These are phyloP conservation scores for Lepiota brunneoincarnata DNA, from an alignment of 768 basidiomycete genomes.

Conservation along the genomic window DNA sequence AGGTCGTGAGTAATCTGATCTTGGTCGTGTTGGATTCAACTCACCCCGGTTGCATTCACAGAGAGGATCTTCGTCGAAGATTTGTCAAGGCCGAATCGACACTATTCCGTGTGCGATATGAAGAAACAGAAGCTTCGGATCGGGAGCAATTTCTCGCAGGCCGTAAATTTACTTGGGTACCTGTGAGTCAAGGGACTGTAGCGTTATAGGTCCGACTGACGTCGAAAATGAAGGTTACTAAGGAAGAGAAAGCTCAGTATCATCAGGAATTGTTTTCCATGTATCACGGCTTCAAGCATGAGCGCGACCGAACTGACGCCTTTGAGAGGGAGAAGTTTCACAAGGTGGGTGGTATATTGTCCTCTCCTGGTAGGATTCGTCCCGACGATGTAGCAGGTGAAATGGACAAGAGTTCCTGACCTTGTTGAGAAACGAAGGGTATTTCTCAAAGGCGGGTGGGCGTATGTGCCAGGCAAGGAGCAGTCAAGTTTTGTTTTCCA, in stretches of 20 bases:
- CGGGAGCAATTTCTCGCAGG: conserved; percentile 62
- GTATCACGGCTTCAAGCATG: conserved; percentile 36
- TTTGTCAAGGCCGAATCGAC: conserved; percentile 89
- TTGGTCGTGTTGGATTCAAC: not conserved
- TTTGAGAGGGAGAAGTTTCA: conserved; percentile 63
- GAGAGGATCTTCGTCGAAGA: conserved; percentile 85
- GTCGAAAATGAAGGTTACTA: conserved; percentile 45
- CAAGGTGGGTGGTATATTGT: conserved; percentile 47
- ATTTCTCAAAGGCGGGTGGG: conserved; percentile 43
- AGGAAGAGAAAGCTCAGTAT: conserved; percentile 51
- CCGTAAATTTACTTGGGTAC: conserved; percentile 62
- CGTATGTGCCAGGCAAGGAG: conserved; percentile 23
- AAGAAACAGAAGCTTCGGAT: conserved; percentile 56
- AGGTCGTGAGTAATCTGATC: conserved; percentile 68
- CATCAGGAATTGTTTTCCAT: conserved; percentile 46
- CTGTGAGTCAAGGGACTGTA: conserved; percentile 36
- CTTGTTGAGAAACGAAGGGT: conserved; percentile 82
- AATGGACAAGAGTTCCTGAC: conserved; percentile 94
- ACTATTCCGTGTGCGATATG: conserved; percentile 81
- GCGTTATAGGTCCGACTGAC: not conserved
- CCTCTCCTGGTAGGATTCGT: not conserved
- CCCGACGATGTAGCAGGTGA: conserved; percentile 54
- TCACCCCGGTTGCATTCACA: conserved; percentile 26
- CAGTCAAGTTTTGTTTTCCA: conserved; percentile 80
- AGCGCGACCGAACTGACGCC: conserved; percentile 26